Percentiles rank a stretch among this genome's conserved stretches.
These are phyloP conservation scores for Cinnamomum micranthum DNA, from an alignment of 164 flowering plant genomes.

Conservation along the genomic window DNA sequence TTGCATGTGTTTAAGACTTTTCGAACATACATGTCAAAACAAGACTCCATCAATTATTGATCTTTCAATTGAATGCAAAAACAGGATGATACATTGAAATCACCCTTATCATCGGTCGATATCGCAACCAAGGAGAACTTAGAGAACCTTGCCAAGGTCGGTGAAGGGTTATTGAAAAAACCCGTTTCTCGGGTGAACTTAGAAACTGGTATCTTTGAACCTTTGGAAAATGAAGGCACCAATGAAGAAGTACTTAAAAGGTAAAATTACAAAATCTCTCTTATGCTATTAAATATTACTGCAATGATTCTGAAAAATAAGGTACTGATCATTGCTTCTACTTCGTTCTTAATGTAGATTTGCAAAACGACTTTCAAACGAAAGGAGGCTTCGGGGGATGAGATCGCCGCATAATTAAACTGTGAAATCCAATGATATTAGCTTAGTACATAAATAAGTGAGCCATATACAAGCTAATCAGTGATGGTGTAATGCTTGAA, in stretches of 20 bases:
- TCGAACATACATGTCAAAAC: background rate
- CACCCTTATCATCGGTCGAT: conserved; percentile 8
- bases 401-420: background rate
- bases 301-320: background rate
- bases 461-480: too few relatives aligned
- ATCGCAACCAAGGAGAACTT: conserved; percentile 16
- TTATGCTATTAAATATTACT: background rate
- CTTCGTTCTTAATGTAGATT: background rate
- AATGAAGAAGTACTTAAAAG: conserved; percentile 21
- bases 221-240: conserved; percentile 7
- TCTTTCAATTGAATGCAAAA: background rate
- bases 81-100: conserved; percentile 18
- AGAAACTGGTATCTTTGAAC: conserved; percentile 24
- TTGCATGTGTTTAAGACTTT: background rate
- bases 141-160: conserved; percentile 18
- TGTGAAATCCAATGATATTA: background rate
- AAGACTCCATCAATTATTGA: background rate
- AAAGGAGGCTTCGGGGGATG: conserved; percentile 4
- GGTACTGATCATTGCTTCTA: background rate
- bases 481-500: too few relatives aligned
- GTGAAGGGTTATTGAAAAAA: conserved; percentile 17
- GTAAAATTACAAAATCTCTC: conserved; percentile 1
- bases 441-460: background rate
- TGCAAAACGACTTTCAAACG: conserved; percentile 5
- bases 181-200: conserved; percentile 18